Conservation (phyloP, 768 basidiomycete genomes). For the Pleurotus sapidus region DNA sequence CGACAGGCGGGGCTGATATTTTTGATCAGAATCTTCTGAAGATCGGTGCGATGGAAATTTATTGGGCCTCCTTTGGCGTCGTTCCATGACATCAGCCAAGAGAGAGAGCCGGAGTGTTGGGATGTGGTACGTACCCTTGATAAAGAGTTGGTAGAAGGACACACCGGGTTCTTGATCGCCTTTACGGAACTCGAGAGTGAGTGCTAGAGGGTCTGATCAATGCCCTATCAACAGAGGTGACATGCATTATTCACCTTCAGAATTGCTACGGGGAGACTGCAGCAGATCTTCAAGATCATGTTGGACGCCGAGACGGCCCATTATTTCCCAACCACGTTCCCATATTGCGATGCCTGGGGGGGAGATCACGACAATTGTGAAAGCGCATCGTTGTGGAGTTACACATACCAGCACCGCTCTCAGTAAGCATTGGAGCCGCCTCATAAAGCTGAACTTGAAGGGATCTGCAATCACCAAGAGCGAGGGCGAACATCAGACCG, state of each 20-base stretch:
- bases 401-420: constrained; percentile 34
- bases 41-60: constrained; percentile 33
- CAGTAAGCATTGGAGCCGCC: constrained; percentile 32
- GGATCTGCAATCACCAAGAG: constrained; percentile 21
- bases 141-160: constrained; percentile 18
- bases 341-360: constrained; percentile 31
- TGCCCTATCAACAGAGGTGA: neutral
- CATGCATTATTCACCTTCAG: constrained; percentile 8
- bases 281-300: constrained; percentile 19
- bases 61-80: constrained; percentile 21
- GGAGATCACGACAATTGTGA: neutral
- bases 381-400: neutral
- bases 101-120: neutral
- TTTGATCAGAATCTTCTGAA: constrained; percentile 28
- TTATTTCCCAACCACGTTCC: constrained; percentile 35
- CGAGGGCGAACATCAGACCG: constrained; percentile 34
- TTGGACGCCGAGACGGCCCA: constrained; percentile 35
- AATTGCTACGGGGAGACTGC: constrained; percentile 14
- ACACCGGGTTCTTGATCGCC: constrained; percentile 29
- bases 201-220: neutral
- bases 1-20: constrained; percentile 23
- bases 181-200: constrained; percentile 25
- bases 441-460: constrained; percentile 41
- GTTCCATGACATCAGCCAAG: neutral
- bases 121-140: neutral